These are phyloP conservation scores for Hymenoscyphus scutula DNA, from an alignment of 2,329 filamentous ascomycete species.

Conservation along the genomic window DNA sequence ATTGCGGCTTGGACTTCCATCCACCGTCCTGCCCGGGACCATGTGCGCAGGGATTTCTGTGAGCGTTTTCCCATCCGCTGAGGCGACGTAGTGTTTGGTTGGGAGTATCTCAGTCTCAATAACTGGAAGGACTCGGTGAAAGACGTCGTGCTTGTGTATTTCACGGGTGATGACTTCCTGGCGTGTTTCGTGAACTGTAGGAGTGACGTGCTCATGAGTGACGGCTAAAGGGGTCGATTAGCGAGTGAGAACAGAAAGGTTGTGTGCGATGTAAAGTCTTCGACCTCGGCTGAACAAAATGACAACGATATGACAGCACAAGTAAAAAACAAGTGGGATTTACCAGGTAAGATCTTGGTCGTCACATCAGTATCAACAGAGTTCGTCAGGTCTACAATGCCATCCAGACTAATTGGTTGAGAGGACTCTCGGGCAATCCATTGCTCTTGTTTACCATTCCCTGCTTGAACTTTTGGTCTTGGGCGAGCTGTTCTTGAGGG, in stretches of 20 bases:
- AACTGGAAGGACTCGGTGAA: conserved; percentile 52
- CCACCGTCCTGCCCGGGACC: conserved; percentile 35
- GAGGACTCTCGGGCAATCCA: conserved; percentile 19
- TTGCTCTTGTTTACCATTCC: conserved; percentile 10
- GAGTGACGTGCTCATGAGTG: conserved; percentile 47
- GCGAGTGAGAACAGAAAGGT: conserved; percentile 11
- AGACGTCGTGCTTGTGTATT: conserved; percentile 52
- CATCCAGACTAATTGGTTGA: conserved; percentile 25
- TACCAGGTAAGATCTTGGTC: conserved; percentile 33
- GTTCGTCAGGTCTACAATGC: conserved; percentile 30
- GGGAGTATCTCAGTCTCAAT: conserved; percentile 52
- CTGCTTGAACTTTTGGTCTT: conserved; percentile 5
- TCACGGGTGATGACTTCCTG: conserved; percentile 50
- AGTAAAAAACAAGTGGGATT: conserved; percentile 19
- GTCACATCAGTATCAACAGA: conserved; percentile 33
- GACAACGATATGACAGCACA: conserved; percentile 4
- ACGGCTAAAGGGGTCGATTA: conserved; percentile 41
- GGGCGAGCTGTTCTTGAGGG: neutral
- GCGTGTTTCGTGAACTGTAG: conserved; percentile 44
- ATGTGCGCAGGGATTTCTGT: conserved; percentile 46
- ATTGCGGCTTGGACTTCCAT: conserved; percentile 13
- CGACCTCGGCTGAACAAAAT: neutral
- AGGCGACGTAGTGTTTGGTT: conserved; percentile 44
- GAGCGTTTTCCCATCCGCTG: conserved; percentile 41
- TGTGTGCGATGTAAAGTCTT: neutral